phyloP scores from a whole-genome alignment of 108 stramenopile species.

The Pseudonitzschia delicatissima region DNA sequence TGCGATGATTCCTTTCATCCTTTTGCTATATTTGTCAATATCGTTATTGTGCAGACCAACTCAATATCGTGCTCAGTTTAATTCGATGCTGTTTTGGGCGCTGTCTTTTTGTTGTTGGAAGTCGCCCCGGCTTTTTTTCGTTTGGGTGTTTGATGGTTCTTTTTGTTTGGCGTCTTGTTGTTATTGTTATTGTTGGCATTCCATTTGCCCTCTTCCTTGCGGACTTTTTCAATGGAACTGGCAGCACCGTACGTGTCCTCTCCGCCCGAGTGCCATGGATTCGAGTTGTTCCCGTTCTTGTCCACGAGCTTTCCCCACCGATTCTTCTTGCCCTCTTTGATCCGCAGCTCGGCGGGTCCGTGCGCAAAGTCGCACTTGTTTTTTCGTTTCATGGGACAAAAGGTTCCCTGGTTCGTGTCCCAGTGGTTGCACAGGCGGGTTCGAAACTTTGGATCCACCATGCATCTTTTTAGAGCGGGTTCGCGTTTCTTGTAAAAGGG shows the following conservation, averaged over 20 bases:
- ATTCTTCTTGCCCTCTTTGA: slow-evolving; percentile 86
- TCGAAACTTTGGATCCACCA: slow-evolving; percentile 89
- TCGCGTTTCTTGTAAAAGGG: slow-evolving; percentile 61
- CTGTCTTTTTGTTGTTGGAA: neutral
- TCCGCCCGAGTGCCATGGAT: slow-evolving; percentile 83
- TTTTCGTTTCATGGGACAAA: slow-evolving; percentile 88
- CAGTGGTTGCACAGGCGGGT: slow-evolving; percentile 94
- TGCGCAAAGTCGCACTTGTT: slow-evolving; percentile 95
- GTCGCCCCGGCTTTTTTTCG: neutral
- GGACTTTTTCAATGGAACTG: slow-evolving; percentile 59
- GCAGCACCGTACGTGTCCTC: slow-evolving; percentile 90
- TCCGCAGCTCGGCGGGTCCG: slow-evolving; percentile 90
- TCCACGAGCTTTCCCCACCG: slow-evolving; percentile 91
- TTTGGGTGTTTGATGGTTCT: neutral
- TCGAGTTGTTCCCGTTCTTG: slow-evolving; percentile 71
- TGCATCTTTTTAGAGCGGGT: slow-evolving; percentile 65
- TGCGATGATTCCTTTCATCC: no score
- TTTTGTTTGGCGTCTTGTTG: neutral
- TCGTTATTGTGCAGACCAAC: no score
- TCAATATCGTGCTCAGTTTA: no score
- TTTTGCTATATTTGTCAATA: no score
- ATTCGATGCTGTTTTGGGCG: neutral
- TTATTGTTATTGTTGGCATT: slow-evolving; percentile 28
- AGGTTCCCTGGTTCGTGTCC: slow-evolving; percentile 72
- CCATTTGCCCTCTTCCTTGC: slow-evolving; percentile 86